Base-by-base conservation (phyloP, 2,329 filamentous ascomycete species). In the Zelopaecilomyces penicillatus region DNA sequence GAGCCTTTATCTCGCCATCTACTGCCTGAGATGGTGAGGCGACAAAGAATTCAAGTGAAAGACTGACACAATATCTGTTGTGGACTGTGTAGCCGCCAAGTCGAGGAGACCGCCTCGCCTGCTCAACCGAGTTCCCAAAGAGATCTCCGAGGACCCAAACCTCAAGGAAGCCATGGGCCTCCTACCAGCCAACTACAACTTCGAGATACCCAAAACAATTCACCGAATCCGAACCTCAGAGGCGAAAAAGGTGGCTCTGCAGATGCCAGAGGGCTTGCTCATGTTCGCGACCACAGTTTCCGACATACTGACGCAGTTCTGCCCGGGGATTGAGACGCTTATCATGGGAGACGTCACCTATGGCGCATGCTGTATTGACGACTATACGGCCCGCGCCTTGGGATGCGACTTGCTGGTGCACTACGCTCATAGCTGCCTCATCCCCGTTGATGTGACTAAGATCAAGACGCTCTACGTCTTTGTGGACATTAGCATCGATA, bases 291-390 rank as follows among this genome's bases (percentile, higher is more conserved):
- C 93, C 28, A 98, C 93, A 32, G 91, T 98, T 54, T 95, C 93
- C 4, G 93, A 98, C 62, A 97, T 98, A 56, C 73, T 98, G 39
- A 87, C 86, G 1, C 85, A 90, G 60, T 98, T 98, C 69, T 98
- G 93, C 59, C 85, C 88, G 0, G 89, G 86, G 2, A 84, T 85
- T 35, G 87, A 94, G 62, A 97, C 91, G 2, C 74, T 97, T 43
- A 98, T 98, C 64, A 98, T 98, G 93, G 93, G 93, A 49, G 93
- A 98, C 62, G 93, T 98, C 37, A 98, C 93, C 1, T 98, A 98
- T 63, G 93, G 93, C 51, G 93, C 93, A 26, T 98, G 93, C 71
- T 98, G 93, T 61, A 96, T 98, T 56, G 93, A 98, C 63, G 93
- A 98, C 67, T 98, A 94, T 67, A 98, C 93, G 0, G 94, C 93